phyloP scores from a whole-genome alignment of 257 asterid species.

The Solanum chilense region DNA sequence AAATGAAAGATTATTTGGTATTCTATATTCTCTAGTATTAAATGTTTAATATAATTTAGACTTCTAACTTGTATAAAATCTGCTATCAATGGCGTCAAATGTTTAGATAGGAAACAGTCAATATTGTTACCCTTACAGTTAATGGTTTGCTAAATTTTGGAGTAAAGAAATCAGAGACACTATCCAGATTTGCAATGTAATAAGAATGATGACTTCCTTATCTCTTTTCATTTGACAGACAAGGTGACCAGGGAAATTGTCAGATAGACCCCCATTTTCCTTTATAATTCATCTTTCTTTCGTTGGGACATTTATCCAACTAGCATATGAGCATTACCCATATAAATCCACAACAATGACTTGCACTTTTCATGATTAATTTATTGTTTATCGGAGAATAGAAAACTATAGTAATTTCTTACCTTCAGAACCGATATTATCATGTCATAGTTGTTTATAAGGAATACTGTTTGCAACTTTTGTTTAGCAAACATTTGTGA shows the following conservation, averaged over 20 bases:
- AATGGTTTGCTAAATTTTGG: not conserved
- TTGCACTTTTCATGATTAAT: not conserved
- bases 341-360: not conserved
- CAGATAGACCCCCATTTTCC: not conserved
- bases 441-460: constrained; percentile 97
- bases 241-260: not conserved
- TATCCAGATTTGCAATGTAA: not conserved
- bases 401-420: not conserved
- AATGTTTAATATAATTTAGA: not conserved
- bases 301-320: not conserved
- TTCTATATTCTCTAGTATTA: not conserved
- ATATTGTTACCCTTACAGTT: not conserved
- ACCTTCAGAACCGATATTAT: constrained; percentile 94
- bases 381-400: not conserved
- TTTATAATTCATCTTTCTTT: not conserved
- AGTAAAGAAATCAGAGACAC: not conserved
- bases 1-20: not conserved
- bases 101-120: not conserved
- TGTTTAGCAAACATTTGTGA: constrained; percentile 68
- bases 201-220: not conserved
- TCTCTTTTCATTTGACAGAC: not conserved
- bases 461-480: constrained; percentile 76
- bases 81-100: not conserved
- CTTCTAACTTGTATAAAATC: not conserved
- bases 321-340: not conserved